These are phyloP conservation scores for Saccharomycopsis olivae DNA, from an alignment of 805 yeast species.

Conservation along the genomic window DNA sequence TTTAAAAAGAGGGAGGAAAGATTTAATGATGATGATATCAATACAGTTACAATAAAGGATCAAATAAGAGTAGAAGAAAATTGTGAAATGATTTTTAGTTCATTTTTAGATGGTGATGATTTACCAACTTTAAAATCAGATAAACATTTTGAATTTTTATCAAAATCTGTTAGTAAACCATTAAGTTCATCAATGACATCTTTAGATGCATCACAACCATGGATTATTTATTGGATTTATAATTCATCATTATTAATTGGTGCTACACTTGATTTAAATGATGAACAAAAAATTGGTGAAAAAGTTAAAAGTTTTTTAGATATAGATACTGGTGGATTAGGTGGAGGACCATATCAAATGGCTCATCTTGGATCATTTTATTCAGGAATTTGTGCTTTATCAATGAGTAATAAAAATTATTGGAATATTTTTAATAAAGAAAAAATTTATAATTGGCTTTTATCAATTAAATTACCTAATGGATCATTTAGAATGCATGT, in stretches of 20 bases:
- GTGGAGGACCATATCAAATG: conserved; percentile 75
- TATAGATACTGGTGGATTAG: conserved; percentile 52
- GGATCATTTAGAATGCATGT: conserved; percentile 72
- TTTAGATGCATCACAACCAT: conserved; percentile 87
- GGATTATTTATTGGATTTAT: conserved; percentile 80
- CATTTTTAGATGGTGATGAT: conserved; percentile 22
- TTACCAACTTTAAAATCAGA: not conserved
- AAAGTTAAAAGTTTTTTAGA: conserved; percentile 26
- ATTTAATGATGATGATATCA: conserved; percentile 15
- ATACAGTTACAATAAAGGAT: conserved; percentile 28
- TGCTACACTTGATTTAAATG: conserved; percentile 19
- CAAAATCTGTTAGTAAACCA: no score
- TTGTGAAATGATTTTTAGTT: conserved; percentile 25
- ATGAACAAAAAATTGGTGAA: conserved; percentile 23
- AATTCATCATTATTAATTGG: conserved; percentile 42
- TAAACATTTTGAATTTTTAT: conserved; percentile 21
- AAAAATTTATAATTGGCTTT: conserved; percentile 50
- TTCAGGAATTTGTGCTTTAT: conserved; percentile 60
- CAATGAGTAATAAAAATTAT: conserved; percentile 30
- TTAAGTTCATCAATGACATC: no score
- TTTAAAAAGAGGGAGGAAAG: conserved; percentile 19
- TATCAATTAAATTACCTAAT: conserved; percentile 46
- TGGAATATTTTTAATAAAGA: conserved; percentile 26
- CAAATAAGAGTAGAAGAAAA: conserved; percentile 31
- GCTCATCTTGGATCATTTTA: conserved; percentile 82